These are phyloP conservation scores for Alnus rubra DNA, from an alignment of 306 rosid genomes.

Conservation along the genomic window DNA sequence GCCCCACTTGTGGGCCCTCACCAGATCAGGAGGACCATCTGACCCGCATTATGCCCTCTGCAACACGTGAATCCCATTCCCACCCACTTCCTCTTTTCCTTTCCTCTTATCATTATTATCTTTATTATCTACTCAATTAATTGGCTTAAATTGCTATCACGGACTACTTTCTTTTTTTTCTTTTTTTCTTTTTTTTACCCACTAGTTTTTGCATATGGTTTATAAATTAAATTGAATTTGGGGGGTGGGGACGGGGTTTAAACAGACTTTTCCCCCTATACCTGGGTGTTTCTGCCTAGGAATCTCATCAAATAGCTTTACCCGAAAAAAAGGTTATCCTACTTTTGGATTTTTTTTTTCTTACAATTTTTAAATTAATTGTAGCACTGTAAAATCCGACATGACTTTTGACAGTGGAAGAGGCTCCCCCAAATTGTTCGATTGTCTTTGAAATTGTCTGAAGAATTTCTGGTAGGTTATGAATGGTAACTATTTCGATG, in stretches of 20 bases:
- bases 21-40: conserved; percentile 58
- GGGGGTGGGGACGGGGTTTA: neutral
- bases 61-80: conserved; percentile 77
- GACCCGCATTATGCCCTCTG: conserved; percentile 57
- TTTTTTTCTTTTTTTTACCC: too few relatives aligned
- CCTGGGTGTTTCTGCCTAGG: conserved; percentile 49
- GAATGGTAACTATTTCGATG: too few relatives aligned
- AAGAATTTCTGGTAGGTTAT: too few relatives aligned
- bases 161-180: neutral
- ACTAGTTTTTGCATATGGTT: neutral
- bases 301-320: conserved; percentile 46
- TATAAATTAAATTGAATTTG: neutral
- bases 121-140: neutral
- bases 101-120: conserved; percentile 2
- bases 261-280: neutral
- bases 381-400: conserved; percentile 36
- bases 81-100: too few relatives aligned
- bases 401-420: conserved; percentile 31
- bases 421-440: neutral
- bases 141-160: too few relatives aligned
- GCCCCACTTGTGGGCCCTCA: conserved; percentile 35
- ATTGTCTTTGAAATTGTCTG: neutral
- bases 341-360: conserved; percentile 21
- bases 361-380: neutral
- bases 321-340: conserved; percentile 36